phyloP scores from a whole-genome alignment of 768 basidiomycete genomes.

The Psilocybe cyanescens region DNA sequence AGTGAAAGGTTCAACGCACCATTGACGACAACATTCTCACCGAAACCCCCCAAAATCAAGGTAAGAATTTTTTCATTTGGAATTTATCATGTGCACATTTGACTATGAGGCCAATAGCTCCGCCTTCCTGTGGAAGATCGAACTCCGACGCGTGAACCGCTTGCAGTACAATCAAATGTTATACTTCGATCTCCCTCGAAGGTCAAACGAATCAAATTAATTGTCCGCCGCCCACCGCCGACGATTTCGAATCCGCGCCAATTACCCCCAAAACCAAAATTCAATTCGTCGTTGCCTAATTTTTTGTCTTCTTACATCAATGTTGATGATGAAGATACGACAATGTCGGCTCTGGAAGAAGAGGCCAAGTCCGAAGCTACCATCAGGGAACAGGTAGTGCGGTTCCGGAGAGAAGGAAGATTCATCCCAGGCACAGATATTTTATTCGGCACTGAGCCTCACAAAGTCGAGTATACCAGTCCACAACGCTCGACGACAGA shows the following conservation, averaged over 20 bases:
- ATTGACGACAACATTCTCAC: neutral
- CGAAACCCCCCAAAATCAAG: slow-evolving; percentile 13
- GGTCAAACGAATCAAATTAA: slow-evolving; percentile 67
- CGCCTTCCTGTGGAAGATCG: slow-evolving; percentile 1
- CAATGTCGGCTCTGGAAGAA: slow-evolving; percentile 40
- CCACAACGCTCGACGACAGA: slow-evolving; percentile 44
- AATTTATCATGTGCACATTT: neutral
- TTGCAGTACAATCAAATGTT: neutral
- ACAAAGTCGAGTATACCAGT: slow-evolving; percentile 27
- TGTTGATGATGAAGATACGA: slow-evolving; percentile 39
- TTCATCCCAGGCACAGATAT: slow-evolving; percentile 43
- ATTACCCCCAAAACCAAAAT: slow-evolving; percentile 54
- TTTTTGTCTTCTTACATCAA: slow-evolving; percentile 68
- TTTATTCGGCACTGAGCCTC: slow-evolving; percentile 31
- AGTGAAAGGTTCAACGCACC: slow-evolving; percentile 12
- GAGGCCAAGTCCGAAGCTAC: slow-evolving; percentile 33
- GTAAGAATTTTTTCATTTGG: slow-evolving; percentile 2
- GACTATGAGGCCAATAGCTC: slow-evolving; percentile 2
- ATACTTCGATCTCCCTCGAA: slow-evolving; percentile 8
- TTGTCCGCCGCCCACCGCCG: slow-evolving; percentile 68
- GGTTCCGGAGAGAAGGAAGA: slow-evolving; percentile 39
- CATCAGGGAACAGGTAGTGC: slow-evolving; percentile 36
- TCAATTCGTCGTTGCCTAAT: slow-evolving; percentile 54
- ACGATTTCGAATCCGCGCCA: slow-evolving; percentile 70
- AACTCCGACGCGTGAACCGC: neutral